Conservation (phyloP, 179 eudicot genomes). For the Nepenthes alata region DNA sequence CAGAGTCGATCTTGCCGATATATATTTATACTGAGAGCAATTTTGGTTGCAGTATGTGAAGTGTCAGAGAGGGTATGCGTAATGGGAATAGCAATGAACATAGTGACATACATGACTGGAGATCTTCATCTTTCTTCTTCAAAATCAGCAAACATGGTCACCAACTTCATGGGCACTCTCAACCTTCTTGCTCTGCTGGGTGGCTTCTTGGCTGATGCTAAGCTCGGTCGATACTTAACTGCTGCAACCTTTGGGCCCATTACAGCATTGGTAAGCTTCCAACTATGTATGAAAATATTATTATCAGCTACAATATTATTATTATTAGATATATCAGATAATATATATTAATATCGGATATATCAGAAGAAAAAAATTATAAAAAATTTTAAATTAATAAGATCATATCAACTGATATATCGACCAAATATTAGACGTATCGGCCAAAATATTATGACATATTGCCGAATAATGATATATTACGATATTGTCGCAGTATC, state of each 20-base stretch:
- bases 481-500: too few species aligned
- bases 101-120: constrained; percentile 86
- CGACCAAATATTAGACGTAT: neutral
- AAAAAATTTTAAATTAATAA: too few species aligned
- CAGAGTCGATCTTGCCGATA: too few species aligned
- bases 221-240: constrained; percentile 78
- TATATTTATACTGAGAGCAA: too few species aligned
- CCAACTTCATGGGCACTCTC: constrained; percentile 94
- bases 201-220: constrained; percentile 89
- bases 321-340: too few species aligned
- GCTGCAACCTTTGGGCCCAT: constrained; percentile 67
- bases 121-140: constrained; percentile 69
- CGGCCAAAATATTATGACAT: neutral
- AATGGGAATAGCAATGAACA: constrained; percentile 81
- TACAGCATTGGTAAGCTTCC: constrained; percentile 54
- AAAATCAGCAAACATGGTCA: constrained; percentile 72
- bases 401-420: too few species aligned
- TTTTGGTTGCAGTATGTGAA: constrained; percentile 49
- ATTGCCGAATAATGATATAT: too few species aligned
- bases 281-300: neutral
- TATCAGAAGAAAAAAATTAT: too few species aligned
- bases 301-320: neutral
- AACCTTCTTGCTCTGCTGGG: constrained; percentile 76
- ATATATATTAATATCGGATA: too few species aligned
- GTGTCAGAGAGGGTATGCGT: constrained; percentile 89